Evolutionary conservation across 1,284 basidiomycete species (phyloP).

Genomic region (Ustilago curta): DNA sequence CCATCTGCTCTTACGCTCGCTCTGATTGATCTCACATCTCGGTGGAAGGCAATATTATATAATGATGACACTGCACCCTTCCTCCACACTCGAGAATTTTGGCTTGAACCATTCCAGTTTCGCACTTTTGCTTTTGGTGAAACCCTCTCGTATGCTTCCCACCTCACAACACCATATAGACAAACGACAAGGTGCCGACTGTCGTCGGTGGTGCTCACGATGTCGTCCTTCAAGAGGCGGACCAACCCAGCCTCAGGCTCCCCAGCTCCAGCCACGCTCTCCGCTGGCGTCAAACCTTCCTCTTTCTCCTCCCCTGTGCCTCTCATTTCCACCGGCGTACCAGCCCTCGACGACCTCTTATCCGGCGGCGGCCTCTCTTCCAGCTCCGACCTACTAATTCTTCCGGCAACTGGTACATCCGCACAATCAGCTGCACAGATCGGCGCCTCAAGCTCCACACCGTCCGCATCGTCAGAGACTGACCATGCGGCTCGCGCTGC

Average conservation of each 20-base stretch:
- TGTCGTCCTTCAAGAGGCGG: slow-evolving; percentile 85
- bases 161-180: not conserved
- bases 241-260: slow-evolving; percentile 53
- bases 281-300: slow-evolving; percentile 77
- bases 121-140: not conserved
- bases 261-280: slow-evolving; percentile 69
- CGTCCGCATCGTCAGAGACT: slow-evolving; percentile 73
- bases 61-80: slow-evolving; percentile 1
- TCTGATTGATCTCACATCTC: too few relatives aligned
- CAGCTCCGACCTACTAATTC: slow-evolving; percentile 79
- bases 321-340: slow-evolving; percentile 86
- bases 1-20: slow-evolving; percentile 2
- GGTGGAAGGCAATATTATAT: too few relatives aligned
- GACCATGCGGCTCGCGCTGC: slow-evolving; percentile 45
- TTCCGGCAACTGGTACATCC: slow-evolving; percentile 68
- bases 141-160: not conserved
- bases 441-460: slow-evolving; percentile 76
- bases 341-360: slow-evolving; percentile 94
- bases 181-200: not conserved
- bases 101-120: not conserved
- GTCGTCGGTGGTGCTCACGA: slow-evolving; percentile 1
- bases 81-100: slow-evolving; percentile 40
- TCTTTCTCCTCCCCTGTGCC: slow-evolving; percentile 76
- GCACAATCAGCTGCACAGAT: slow-evolving; percentile 46
- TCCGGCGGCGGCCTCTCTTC: slow-evolving; percentile 88